phyloP scores from a whole-genome alignment of 192 early-diverging fungal species.

The Radiomyces spectabilis region DNA sequence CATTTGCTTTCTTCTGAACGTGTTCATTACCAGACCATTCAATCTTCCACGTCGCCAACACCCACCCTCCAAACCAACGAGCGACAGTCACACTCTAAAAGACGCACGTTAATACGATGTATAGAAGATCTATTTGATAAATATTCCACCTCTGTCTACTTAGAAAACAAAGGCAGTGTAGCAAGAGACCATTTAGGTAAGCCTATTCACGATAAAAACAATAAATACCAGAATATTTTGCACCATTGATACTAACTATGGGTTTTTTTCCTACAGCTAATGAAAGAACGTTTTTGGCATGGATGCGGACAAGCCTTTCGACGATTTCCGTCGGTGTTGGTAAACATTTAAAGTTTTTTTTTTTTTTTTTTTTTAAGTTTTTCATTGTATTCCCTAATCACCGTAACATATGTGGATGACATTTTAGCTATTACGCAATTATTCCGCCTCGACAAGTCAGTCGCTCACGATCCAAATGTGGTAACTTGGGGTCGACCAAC shows the following conservation, averaged over 20 bases:
- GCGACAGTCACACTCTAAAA: too few species aligned
- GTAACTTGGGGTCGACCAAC: slow-evolving; percentile 32
- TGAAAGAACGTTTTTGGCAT: slow-evolving; percentile 71
- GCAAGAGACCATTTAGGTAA: slow-evolving; percentile 70
- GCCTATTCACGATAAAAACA: not conserved
- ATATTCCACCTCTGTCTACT: slow-evolving; percentile 19
- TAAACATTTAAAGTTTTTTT: slow-evolving; percentile 4
- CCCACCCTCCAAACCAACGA: too few species aligned
- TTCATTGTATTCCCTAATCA: slow-evolving; percentile 52
- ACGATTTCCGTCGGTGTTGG: slow-evolving; percentile 68
- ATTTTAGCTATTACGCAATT: slow-evolving; percentile 23
- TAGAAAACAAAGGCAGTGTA: slow-evolving; percentile 70
- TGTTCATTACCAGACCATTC: too few species aligned
- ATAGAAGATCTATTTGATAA: not conserved
- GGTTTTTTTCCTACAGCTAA: slow-evolving; percentile 41
- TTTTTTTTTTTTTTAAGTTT: slow-evolving; percentile 31
- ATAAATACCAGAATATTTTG: slow-evolving; percentile 1
- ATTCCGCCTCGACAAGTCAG: slow-evolving; percentile 14
- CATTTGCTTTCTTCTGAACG: too few species aligned
- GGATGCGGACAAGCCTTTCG: slow-evolving; percentile 68
- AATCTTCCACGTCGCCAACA: too few species aligned
- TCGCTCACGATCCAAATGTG: not conserved
- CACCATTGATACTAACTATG: not conserved
- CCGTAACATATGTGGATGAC: slow-evolving; percentile 4
- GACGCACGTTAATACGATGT: too few species aligned